phyloP scores from a whole-genome alignment of 2,329 filamentous ascomycete genomes.

The Botryotinia narcissicola region DNA sequence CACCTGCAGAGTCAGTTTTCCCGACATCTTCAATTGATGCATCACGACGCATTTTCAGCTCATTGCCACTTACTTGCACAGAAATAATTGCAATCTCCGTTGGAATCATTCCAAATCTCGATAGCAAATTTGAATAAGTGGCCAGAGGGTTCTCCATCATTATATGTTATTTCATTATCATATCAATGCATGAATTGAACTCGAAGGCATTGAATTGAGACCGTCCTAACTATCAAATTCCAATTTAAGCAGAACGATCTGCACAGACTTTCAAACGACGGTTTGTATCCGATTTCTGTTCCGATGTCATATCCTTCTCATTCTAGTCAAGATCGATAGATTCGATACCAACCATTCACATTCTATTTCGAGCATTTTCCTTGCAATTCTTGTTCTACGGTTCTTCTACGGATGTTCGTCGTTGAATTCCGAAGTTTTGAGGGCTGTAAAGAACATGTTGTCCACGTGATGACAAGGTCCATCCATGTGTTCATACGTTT shows the following conservation, averaged over 20 bases:
- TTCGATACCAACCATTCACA: background rate
- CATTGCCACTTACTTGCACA: background rate
- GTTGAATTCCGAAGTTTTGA: background rate
- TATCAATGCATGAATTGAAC: slow-evolving; percentile 13
- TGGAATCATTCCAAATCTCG: background rate
- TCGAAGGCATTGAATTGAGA: background rate
- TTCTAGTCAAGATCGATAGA: background rate
- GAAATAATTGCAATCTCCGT: slow-evolving; percentile 12
- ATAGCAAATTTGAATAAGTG: slow-evolving; percentile 1
- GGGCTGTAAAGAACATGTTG: background rate
- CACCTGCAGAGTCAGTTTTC: background rate
- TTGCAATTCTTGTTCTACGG: slow-evolving; percentile 1
- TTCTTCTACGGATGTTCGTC: slow-evolving; percentile 3
- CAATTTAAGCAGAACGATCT: slow-evolving; percentile 1
- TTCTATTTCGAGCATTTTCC: slow-evolving; percentile 1
- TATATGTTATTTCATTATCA: slow-evolving; percentile 13
- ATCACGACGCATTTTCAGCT: slow-evolving; percentile 3
- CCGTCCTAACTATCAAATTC: background rate
- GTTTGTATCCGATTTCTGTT: background rate
- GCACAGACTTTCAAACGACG: background rate
- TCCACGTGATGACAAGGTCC: slow-evolving; percentile 15
- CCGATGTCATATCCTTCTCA: background rate
- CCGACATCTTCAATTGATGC: background rate
- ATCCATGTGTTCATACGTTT: slow-evolving; percentile 1
- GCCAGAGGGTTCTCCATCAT: slow-evolving; percentile 1